Base-by-base conservation (phyloP, 768 basidiomycete species). In the Kondoa malvinella region DNA sequence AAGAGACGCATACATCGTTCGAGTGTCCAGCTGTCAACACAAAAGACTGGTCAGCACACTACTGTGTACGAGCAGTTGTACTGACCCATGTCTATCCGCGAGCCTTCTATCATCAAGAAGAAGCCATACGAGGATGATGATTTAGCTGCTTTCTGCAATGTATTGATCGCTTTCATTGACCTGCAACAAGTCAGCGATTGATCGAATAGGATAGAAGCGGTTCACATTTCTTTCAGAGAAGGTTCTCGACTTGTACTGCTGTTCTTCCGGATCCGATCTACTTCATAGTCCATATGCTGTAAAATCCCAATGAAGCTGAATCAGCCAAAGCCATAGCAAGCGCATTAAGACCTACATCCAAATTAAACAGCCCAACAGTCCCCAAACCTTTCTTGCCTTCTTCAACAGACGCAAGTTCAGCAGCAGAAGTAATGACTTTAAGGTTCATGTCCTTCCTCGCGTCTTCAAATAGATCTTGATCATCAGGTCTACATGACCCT, bases 31-130 rank as follows among this genome's bases (percentile, higher is more conserved):
- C 69, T 60, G 30, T 25, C 8, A 8, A 50, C 21, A 8, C 40
- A 50, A 21, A 50, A 50, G 12, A 50, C 8, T 26, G 26, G 14
- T 64, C 63, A 50, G 63, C 63, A 14, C 21, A 25, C 17, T 14
- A 8, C 32, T 64, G 26, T 8, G 25, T 29, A 0, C 26, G 34
- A 30, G 30, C 12, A 21, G 3, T 34, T 67, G 56, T 34, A 67
- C 69, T 32, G 67, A 0, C 70, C 71, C 73, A 73, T 73, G 57
- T 74, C 74, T 1, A 75, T 75, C 15, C 73, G 32, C 12, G 67
- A 68, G 0, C 72, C 73, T 56, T 76, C 74, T 26, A 75, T 68
- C 69, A 75, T 70, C 21, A 76, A 65, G 67, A 76, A 74, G 69
- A 74, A 76, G 0, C 74, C 74, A 58, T 67, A 64, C 1, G 65